Evolutionary conservation across 169 alveolate species (phyloP), one percentile per base, ranked within the genome.

Genomic region (Eimeria maxima): DNA sequence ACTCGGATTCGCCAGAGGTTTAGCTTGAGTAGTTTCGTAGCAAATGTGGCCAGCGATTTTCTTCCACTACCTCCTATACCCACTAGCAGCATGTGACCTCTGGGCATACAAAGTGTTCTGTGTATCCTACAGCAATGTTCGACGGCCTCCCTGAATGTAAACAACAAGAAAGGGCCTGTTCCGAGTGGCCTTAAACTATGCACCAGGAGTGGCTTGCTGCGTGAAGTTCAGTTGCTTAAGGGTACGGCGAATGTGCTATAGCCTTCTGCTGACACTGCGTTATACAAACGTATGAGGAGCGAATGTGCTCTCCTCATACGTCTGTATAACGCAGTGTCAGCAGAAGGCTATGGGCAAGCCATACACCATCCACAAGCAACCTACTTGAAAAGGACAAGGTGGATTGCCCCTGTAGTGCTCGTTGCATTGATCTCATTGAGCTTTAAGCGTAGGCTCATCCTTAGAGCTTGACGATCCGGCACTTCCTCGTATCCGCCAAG

Each of bases 61-160:
- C 99, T 98, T 65, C 99, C 99, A 44, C 99, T 98, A 81, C 99
- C 99, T 20, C 99, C 99, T 14, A 99, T 99, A 67, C 99, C 99
- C 71, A 98, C 99, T 76, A 98, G 97, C 97, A 97, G 96, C 29
- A 99, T 99, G 94, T 98, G 98, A 55, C 99, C 99, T 91, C 98
- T 97, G 78, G 99, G 99, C 95, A 99, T 98, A 96, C 98, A 98
- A 74, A 99, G 98, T 76, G 99, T 97, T 90, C 99, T 97, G 71
- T 99, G 97, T 89, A 99, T 98, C 94, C 99, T 98, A 96, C 99
- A 97, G 88, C 99, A 96, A 97, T 99, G 99, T 97, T 98, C 99
- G 97, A 99, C 99, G 96, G 99, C 99, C 42, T 93, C 96, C 20
- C 96, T 93, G 96, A 18, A 69, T 5, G 11, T 7, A 87, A 73